phyloP scores from a whole-genome alignment of 2,329 filamentous ascomycete genomes.

The Cercospora canescens region DNA sequence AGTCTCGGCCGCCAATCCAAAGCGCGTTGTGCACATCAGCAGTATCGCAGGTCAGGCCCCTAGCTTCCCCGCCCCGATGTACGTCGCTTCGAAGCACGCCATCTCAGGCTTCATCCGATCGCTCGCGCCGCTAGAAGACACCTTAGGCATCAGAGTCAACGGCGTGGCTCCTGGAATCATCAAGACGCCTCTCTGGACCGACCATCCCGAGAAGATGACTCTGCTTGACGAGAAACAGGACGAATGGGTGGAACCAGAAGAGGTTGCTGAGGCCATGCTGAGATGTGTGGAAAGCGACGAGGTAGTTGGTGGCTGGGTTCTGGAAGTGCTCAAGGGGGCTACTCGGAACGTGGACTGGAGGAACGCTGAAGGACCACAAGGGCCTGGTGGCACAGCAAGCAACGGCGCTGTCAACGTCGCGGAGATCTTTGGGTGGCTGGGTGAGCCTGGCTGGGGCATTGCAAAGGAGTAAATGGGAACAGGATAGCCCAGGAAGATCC shows the following conservation, averaged over 20 bases:
- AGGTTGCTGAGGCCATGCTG: constrained; percentile 61
- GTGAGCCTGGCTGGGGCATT: constrained; percentile 51
- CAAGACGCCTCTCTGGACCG: constrained; percentile 63
- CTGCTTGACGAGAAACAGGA: constrained; percentile 52
- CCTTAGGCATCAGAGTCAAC: constrained; percentile 57
- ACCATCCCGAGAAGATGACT: constrained; percentile 60
- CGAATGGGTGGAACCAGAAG: constrained; percentile 61
- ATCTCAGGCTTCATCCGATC: constrained; percentile 52
- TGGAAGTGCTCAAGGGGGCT: constrained; percentile 56
- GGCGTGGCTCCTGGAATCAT: constrained; percentile 62
- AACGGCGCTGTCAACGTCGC: constrained; percentile 43
- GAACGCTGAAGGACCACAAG: constrained; percentile 56
- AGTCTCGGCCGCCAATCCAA: constrained; percentile 43
- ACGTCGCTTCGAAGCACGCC: constrained; percentile 48
- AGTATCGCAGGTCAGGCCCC: constrained; percentile 47
- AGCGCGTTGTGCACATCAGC: constrained; percentile 47
- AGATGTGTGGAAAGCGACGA: constrained; percentile 53
- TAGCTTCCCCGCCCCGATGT: constrained; percentile 43
- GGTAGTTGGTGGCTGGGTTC: constrained; percentile 52
- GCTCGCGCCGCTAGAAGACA: constrained; percentile 50
- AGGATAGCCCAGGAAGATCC: neutral
- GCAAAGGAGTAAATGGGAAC: constrained; percentile 17
- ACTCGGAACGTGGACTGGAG: constrained; percentile 53
- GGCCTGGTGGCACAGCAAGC: constrained; percentile 42
- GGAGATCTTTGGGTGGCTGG: constrained; percentile 54